phyloP scores from a whole-genome alignment of 1,284 basidiomycete species.

The Sphaerobolus stellatus region DNA sequence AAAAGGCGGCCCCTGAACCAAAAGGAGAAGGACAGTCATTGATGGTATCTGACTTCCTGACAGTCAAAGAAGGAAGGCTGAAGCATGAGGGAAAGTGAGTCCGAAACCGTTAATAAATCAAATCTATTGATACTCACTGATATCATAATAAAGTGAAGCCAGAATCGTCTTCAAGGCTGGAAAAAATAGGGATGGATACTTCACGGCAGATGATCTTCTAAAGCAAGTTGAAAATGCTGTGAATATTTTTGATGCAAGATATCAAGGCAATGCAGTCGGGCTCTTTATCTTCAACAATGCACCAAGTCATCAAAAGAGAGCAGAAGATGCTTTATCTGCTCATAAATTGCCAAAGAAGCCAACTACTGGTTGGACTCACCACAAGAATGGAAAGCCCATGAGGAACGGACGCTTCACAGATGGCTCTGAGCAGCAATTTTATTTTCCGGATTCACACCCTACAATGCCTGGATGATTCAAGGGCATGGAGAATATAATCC shows the following conservation, averaged over 20 bases:
- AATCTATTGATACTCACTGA: background rate
- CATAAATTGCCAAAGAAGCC: too few species aligned
- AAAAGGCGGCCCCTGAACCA: constrained; percentile 28
- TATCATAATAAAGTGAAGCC: constrained; percentile 9
- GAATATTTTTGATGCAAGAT: constrained; percentile 16
- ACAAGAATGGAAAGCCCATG: too few species aligned
- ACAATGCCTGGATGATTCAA: too few species aligned
- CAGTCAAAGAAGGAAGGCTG: constrained; percentile 16
- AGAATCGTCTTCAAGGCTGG: constrained; percentile 36
- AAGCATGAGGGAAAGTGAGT: constrained; percentile 14
- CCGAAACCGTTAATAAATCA: too few species aligned
- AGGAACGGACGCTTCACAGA: too few species aligned
- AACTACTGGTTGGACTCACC: too few species aligned
- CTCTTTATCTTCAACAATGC: constrained; percentile 25
- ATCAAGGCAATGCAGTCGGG: constrained; percentile 4
- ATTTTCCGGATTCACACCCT: too few species aligned
- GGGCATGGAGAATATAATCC: too few species aligned
- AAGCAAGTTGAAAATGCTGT: constrained; percentile 18
- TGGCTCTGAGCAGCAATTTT: too few species aligned
- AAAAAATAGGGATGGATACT: constrained; percentile 46
- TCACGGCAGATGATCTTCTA: constrained; percentile 34
- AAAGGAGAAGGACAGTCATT: constrained; percentile 42
- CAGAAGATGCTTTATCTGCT: too few species aligned
- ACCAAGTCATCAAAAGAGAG: constrained; percentile 18
- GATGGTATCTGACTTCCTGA: constrained; percentile 24